Evolutionary conservation across 225 moss, liverwort and hornwort species (phyloP), one percentile per base, ranked within the genome.

Genomic region (Marchantia paleacea): DNA sequence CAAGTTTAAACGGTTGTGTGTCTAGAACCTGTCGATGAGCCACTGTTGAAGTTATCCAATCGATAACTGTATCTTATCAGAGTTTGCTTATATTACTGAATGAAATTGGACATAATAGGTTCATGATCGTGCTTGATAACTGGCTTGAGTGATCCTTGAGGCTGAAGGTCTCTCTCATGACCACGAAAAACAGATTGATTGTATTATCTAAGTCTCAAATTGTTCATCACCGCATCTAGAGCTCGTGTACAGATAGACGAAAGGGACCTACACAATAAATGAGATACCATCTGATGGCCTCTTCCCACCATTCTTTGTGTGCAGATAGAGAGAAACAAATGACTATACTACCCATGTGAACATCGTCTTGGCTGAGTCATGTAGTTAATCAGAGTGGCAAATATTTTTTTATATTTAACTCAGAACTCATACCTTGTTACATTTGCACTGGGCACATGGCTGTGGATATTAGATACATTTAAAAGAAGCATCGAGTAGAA

Each of bases 191-290:
- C 58, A 4, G 58, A 14, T 58, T 20, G 58, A 62, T 8, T n/a
- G 62, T 18, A 62, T 62, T 22, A 62, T 62, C 39, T 39, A 39
- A 39, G 39, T 39, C 39, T 39, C 39, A 39, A 39, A 39, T 39
- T 39, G 39, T 39, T 28, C 68, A 68, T 29, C 24, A 68, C 13
- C 68, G 68, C 68, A 68, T 68, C 68, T 68, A 25, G 68, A 68
- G 68, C 14, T 68, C 14, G 25, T 15, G 14, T 57, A 9, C 19
- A 19, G 57, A 9, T 57, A 4, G 10, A 68, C 31, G n/a, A 7
- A 60, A 22, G 62, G n/a, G 62, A 62, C 60, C 60, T 62, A 62
- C 62, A 62, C 10, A 22, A 62, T 62, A 62, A 62, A 62, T 62
- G 62, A 62, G 62, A 24, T 24, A 9, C 22, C 62, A 22, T 62